phyloP scores from a whole-genome alignment of 768 basidiomycete genomes.

The Lentinula sp. region DNA sequence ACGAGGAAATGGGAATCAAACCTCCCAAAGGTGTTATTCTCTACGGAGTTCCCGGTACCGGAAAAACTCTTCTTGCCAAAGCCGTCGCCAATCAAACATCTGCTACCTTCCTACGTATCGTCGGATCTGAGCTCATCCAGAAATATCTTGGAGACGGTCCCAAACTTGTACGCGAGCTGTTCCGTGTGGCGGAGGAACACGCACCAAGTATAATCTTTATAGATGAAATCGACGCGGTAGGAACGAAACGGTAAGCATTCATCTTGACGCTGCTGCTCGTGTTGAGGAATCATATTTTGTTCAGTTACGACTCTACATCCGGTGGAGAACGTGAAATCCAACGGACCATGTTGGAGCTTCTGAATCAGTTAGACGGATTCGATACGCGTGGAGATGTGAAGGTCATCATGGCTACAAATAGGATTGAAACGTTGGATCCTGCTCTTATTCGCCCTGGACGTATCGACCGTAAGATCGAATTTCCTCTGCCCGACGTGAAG shows the following conservation, averaged over 20 bases:
- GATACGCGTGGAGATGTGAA: constrained; percentile 99
- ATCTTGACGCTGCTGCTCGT: background rate
- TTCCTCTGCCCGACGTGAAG: constrained; percentile 95
- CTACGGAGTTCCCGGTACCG: constrained; percentile 97
- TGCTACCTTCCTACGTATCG: constrained; percentile 94
- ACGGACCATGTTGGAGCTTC: constrained; percentile 96
- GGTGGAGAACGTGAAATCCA: constrained; percentile 99
- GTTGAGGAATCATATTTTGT: constrained; percentile 7
- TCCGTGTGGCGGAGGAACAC: constrained; percentile 95
- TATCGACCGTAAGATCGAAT: constrained; percentile 98
- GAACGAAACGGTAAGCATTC: constrained; percentile 82
- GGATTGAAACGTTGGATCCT: constrained; percentile 94
- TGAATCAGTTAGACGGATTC: constrained; percentile 99
- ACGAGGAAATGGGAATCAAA: constrained; percentile 99
- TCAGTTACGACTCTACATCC: constrained; percentile 94
- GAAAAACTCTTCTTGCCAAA: constrained; percentile 96
- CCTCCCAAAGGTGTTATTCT: constrained; percentile 99
- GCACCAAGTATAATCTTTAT: constrained; percentile 99
- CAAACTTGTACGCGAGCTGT: constrained; percentile 94
- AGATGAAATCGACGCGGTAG: constrained; percentile 98
- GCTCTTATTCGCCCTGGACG: constrained; percentile 97
- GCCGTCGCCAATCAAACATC: constrained; percentile 98
- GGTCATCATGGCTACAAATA: constrained; percentile 99
- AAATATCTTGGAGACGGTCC: constrained; percentile 99
- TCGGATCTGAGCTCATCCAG: constrained; percentile 97